phyloP scores from a whole-genome alignment of 2,329 filamentous ascomycete genomes.

The Calonectria pteridis region DNA sequence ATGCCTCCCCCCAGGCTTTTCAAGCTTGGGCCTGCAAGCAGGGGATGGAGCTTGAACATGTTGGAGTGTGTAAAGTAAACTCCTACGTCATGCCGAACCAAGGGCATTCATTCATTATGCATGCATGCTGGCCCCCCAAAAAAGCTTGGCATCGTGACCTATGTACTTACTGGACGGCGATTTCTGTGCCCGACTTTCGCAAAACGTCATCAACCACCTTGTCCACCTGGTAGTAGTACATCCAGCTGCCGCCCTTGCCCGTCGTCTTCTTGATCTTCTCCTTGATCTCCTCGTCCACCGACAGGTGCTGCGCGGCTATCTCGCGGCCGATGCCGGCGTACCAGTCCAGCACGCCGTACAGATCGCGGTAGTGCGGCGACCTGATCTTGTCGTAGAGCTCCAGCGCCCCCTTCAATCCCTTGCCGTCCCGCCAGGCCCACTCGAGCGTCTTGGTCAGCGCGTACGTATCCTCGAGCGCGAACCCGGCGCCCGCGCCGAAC shows the following conservation, averaged over 20 bases:
- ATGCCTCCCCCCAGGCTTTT: neutral
- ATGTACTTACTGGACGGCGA: neutral
- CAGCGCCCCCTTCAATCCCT: slow-evolving; percentile 36
- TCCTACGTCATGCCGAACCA: neutral
- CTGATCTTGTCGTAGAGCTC: slow-evolving; percentile 44
- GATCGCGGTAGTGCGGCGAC: slow-evolving; percentile 45
- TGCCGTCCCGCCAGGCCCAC: slow-evolving; percentile 36
- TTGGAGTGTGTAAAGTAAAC: too few species aligned
- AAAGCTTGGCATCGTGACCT: neutral
- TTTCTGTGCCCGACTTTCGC: neutral
- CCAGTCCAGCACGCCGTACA: slow-evolving; percentile 44
- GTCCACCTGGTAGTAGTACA: slow-evolving; percentile 45
- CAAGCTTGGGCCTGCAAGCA: neutral
- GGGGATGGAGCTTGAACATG: neutral
- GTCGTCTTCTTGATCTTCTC: slow-evolving; percentile 35
- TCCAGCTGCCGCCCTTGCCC: slow-evolving; percentile 41
- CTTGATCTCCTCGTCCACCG: slow-evolving; percentile 42
- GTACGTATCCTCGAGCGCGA: slow-evolving; percentile 52
- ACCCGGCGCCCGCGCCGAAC: slow-evolving; percentile 54
- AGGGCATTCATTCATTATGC: neutral
- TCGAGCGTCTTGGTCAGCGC: slow-evolving; percentile 40
- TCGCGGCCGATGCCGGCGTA: slow-evolving; percentile 34
- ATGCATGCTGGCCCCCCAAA: too few species aligned
- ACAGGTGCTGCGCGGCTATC: slow-evolving; percentile 31
- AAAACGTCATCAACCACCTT: slow-evolving; percentile 29